phyloP scores from a whole-genome alignment of 2,329 filamentous ascomycete species.

The Cytospora paraplurivora region DNA sequence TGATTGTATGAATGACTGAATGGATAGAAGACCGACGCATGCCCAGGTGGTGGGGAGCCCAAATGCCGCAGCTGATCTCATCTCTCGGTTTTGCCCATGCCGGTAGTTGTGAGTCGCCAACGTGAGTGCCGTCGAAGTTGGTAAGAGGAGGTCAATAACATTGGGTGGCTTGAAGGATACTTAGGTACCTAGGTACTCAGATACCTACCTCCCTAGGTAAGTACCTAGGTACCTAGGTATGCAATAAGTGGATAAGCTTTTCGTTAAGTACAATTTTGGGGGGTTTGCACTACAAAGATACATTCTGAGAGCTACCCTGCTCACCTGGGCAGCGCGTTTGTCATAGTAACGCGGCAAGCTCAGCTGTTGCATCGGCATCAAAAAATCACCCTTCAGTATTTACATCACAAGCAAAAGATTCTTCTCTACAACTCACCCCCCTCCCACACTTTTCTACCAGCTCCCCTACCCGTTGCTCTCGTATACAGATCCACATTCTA shows the following conservation, averaged over 20 bases:
- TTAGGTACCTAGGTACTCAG: too few relatives aligned
- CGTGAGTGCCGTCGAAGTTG: neutral
- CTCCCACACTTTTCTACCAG: neutral
- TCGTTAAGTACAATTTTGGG: neutral
- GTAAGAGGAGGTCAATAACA: neutral
- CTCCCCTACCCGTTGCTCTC: slow-evolving; percentile 21
- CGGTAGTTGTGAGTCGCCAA: neutral
- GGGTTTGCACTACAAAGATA: too few relatives aligned
- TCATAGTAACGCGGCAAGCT: neutral
- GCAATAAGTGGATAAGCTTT: neutral
- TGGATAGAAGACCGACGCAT: neutral
- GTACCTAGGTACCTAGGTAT: too few relatives aligned
- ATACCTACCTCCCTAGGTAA: neutral
- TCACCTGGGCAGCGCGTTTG: neutral
- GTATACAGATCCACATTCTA: slow-evolving; percentile 27
- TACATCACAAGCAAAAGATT: slow-evolving; percentile 2
- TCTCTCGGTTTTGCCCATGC: neutral
- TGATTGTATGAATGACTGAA: neutral
- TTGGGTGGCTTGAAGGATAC: neutral
- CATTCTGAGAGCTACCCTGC: neutral
- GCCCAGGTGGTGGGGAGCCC: neutral
- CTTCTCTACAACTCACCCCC: neutral
- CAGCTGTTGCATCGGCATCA: neutral
- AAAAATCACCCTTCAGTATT: neutral
- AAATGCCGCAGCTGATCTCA: neutral